Conservation (phyloP, 2,329 filamentous ascomycete genomes). For the Pyrenophora teres region DNA sequence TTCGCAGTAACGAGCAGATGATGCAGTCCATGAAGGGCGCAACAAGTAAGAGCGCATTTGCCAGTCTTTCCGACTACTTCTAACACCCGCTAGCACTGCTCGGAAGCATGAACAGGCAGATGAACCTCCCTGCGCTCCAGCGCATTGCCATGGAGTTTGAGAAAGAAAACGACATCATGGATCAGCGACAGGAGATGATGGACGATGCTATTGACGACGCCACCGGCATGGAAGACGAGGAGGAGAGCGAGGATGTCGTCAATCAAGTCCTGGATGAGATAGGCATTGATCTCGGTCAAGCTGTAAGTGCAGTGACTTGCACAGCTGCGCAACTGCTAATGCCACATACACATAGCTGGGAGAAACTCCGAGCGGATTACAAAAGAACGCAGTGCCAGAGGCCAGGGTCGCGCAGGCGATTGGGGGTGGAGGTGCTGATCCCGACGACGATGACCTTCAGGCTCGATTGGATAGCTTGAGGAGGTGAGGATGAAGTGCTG, state of each 20-base stretch:
- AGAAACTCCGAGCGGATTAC: constrained; percentile 84
- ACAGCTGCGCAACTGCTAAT: constrained; percentile 15
- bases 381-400: constrained; percentile 73
- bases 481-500: constrained; percentile 45
- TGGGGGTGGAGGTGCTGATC: constrained; percentile 65
- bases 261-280: constrained; percentile 97
- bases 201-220: constrained; percentile 98
- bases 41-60: constrained; percentile 55
- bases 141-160: constrained; percentile 99
- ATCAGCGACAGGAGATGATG: constrained; percentile 99
- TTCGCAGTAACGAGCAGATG: constrained; percentile 99
- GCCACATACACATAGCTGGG: constrained; percentile 71
- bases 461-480: constrained; percentile 88
- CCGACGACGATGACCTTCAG: constrained; percentile 94
- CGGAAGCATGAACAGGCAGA: constrained; percentile 95
- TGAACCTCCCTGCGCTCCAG: constrained; percentile 95
- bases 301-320: constrained; percentile 62
- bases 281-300: constrained; percentile 86
- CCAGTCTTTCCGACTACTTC: neutral
- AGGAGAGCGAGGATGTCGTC: constrained; percentile 95
- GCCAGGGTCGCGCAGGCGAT: constrained; percentile 84
- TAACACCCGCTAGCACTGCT: constrained; percentile 64
- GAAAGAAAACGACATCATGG: constrained; percentile 98
- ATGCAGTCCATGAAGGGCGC: constrained; percentile 99
- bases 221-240: constrained; percentile 87